These are phyloP conservation scores for Ascochyta clinopodiicola DNA, from an alignment of 2,329 filamentous ascomycete species.

Conservation along the genomic window DNA sequence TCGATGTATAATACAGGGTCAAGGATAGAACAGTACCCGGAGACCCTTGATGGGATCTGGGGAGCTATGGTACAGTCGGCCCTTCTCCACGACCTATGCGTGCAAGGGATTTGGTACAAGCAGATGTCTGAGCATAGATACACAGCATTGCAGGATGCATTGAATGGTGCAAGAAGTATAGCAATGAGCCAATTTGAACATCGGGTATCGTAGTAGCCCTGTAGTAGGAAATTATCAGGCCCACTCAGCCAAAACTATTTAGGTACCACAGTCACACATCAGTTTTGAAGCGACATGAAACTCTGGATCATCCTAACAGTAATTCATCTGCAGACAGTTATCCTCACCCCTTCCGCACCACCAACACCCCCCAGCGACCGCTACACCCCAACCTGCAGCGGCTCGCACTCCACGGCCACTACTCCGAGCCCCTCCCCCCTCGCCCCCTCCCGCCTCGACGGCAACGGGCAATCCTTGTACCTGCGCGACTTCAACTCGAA, in stretches of 20 bases:
- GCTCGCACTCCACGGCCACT: neutral
- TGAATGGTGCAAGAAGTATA: too few relatives aligned
- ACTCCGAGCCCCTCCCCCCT: neutral
- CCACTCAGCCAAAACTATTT: too few relatives aligned
- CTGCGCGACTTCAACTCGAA: slow-evolving; percentile 1
- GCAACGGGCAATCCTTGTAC: neutral
- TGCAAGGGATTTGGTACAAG: neutral
- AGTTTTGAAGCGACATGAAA: neutral
- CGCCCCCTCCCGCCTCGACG: neutral
- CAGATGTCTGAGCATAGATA: neutral
- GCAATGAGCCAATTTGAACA: too few relatives aligned
- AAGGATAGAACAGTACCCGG: neutral
- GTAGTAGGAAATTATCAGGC: too few relatives aligned
- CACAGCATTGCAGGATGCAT: too few relatives aligned
- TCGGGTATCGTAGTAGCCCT: too few relatives aligned
- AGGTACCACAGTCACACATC: too few relatives aligned
- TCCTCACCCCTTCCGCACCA: too few relatives aligned
- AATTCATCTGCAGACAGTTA: neutral
- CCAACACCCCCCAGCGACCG: neutral
- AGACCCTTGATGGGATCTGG: neutral
- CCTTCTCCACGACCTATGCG: neutral
- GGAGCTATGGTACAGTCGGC: neutral
- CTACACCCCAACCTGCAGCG: neutral
- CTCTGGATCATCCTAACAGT: neutral
- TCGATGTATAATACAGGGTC: neutral